These are phyloP conservation scores for Rhodotorula babjevae DNA, from an alignment of 768 basidiomycete species.

Conservation along the genomic window DNA sequence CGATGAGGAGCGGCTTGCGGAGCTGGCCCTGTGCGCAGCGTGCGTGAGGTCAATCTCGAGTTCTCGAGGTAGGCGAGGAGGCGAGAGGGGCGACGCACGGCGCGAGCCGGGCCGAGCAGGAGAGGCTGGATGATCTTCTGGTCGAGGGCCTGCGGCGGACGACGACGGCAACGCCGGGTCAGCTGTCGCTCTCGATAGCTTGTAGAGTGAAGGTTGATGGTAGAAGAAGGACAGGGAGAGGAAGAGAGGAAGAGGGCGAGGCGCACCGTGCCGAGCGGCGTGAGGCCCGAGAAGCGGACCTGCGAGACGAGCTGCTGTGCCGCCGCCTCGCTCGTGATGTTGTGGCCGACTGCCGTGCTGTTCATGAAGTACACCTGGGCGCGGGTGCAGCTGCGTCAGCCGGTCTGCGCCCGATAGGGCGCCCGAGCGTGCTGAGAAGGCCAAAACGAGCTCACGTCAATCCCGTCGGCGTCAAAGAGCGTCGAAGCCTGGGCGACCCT, in stretches of 20 bases:
- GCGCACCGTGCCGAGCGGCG: constrained; percentile 26
- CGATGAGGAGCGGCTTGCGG: constrained; percentile 50
- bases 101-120: constrained; percentile 48
- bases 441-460: neutral
- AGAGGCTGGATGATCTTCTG: constrained; percentile 50
- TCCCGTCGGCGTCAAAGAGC: constrained; percentile 10
- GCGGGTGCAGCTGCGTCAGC: too few relatives aligned
- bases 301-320: constrained; percentile 47
- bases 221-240: too few relatives aligned
- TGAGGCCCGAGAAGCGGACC: constrained; percentile 47
- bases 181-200: neutral
- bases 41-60: neutral
- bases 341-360: constrained; percentile 47
- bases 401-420: too few relatives aligned
- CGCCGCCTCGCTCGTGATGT: constrained; percentile 45
- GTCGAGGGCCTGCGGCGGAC: constrained; percentile 39
- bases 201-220: too few relatives aligned
- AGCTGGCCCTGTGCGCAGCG: constrained; percentile 31
- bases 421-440: neutral
- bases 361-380: constrained; percentile 43
- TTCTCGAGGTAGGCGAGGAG: neutral
- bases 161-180: neutral
- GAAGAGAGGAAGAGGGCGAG: too few relatives aligned
- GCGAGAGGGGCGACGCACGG: neutral
- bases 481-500: constrained; percentile 26